Conservation (phyloP, 805 yeast genomes). For the Candida vartiovaarae region DNA sequence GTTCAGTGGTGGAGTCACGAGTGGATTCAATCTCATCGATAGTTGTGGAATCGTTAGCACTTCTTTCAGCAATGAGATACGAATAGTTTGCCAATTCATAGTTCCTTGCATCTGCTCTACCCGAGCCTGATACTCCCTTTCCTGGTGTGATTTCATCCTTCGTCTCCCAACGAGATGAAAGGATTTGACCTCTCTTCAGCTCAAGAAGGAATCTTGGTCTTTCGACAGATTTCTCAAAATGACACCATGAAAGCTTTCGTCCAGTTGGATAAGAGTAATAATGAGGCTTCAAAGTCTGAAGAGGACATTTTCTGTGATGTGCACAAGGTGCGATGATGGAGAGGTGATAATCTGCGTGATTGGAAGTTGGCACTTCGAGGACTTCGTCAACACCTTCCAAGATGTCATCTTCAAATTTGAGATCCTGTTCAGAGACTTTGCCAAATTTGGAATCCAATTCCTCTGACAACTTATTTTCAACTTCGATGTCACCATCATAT, state of each 20-base stretch:
- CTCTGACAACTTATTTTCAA: slow-evolving; percentile 6
- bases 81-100: slow-evolving; percentile 67
- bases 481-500: slow-evolving; percentile 21
- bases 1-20: slow-evolving; percentile 26
- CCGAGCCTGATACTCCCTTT: slow-evolving; percentile 50
- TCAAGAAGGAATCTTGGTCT: slow-evolving; percentile 81
- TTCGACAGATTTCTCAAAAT: slow-evolving; percentile 60
- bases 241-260: slow-evolving; percentile 63
- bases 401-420: slow-evolving; percentile 40
- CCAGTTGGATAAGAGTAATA: slow-evolving; percentile 52
- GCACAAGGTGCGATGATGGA: slow-evolving; percentile 83
- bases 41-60: slow-evolving; percentile 35
- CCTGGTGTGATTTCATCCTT: slow-evolving; percentile 37
- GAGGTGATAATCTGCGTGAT: slow-evolving; percentile 37
- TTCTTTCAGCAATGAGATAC: slow-evolving; percentile 65
- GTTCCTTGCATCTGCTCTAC: slow-evolving; percentile 66
- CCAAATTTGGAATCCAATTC: slow-evolving; percentile 36
- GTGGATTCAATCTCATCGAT: slow-evolving; percentile 34
- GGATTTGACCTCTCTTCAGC: slow-evolving; percentile 69
- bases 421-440: slow-evolving; percentile 33
- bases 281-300: slow-evolving; percentile 71
- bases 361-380: slow-evolving; percentile 2
- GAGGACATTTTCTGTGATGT: slow-evolving; percentile 81
- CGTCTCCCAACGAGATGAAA: slow-evolving; percentile 67
- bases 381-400: slow-evolving; percentile 8